Evolutionary conservation across 169 alveolate genomes (phyloP), one percentile per base, ranked within the genome.

Genomic region (Blepharisma undulans): DNA sequence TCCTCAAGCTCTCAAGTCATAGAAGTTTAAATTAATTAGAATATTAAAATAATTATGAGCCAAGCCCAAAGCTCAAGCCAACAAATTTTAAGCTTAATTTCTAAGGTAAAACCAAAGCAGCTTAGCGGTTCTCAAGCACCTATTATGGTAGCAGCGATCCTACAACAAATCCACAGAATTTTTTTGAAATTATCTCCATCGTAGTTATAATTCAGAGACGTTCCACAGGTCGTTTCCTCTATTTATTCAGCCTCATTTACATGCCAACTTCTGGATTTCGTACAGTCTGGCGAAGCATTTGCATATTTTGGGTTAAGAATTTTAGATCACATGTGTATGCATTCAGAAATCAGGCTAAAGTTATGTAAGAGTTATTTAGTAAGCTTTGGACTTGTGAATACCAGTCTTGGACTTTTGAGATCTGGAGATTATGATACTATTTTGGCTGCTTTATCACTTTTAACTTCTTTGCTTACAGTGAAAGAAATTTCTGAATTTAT

Each of bases 1-100:
- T 91, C 92, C 59, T 66, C 94, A 6, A 89, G 77, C 72, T 93
- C 94, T 60, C 92, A 91, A 21, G 96, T 92, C 5, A 80, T 95
- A 27, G 92, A 95, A 22, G 91, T 90, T 48, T 95, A 92, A 36
- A 21, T 78, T 29, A 78, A 78, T 19, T 21, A 59, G 71, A 84
- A 82, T 22, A 18, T 90, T 74, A 36, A 19, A 22, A 72, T 84
- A 34, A 81, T 77, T 25, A 74, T 72, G 60, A 33, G 88, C 66
- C 66, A 48, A 48, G 66, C 66, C 66, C 66, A 48, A 48, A 48
- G 66, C 14, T 48, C 66, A 2, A 48, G 66, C 66, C 66, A 48
- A 5, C 66, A 48, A 48, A 48, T 48, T 48, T 48, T 48, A 48
- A 48, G 66, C 66, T 5, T 48, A 48, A 48, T 48, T 48, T 48